These are phyloP conservation scores for Neofusicoccum umdonicola DNA, from an alignment of 2,329 filamentous ascomycete species.

Conservation along the genomic window DNA sequence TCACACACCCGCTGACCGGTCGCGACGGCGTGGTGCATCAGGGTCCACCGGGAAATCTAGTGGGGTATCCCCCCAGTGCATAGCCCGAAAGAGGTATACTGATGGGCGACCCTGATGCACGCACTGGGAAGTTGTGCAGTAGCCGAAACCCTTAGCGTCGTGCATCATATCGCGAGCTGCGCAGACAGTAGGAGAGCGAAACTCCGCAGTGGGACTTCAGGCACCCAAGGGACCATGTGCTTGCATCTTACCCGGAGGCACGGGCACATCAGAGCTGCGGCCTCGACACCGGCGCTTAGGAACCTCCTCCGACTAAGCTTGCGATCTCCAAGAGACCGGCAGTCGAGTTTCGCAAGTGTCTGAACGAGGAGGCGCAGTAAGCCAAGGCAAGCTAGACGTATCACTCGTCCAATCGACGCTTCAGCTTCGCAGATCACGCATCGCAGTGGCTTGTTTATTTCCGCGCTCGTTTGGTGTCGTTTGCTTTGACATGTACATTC, in stretches of 20 bases:
- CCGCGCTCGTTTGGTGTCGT: background rate
- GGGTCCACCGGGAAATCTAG: background rate
- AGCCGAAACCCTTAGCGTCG: constrained; percentile 8
- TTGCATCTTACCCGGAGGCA: background rate
- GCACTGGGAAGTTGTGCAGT: constrained; percentile 5
- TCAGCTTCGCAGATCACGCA: background rate
- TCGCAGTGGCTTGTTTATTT: constrained; percentile 6
- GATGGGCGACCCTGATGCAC: constrained; percentile 8
- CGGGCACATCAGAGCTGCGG: background rate
- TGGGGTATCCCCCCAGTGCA: background rate
- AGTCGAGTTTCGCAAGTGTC: constrained; percentile 12
- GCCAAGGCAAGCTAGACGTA: background rate
- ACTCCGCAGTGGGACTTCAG: constrained; percentile 8
- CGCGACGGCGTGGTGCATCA: background rate
- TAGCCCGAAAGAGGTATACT: constrained; percentile 5
- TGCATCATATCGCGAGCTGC: constrained; percentile 5
- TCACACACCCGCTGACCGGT: background rate
- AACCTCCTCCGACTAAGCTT: background rate
- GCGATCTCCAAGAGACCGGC: background rate
- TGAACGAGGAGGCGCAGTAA: constrained; percentile 1
- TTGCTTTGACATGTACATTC: constrained; percentile 10
- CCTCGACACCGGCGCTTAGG: background rate
- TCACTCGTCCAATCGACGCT: constrained; percentile 6
- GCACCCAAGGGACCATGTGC: background rate
- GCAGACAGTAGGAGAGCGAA: constrained; percentile 3